Base-by-base conservation (phyloP, 441 rosid species). In the Syzygium syzygioides region DNA sequence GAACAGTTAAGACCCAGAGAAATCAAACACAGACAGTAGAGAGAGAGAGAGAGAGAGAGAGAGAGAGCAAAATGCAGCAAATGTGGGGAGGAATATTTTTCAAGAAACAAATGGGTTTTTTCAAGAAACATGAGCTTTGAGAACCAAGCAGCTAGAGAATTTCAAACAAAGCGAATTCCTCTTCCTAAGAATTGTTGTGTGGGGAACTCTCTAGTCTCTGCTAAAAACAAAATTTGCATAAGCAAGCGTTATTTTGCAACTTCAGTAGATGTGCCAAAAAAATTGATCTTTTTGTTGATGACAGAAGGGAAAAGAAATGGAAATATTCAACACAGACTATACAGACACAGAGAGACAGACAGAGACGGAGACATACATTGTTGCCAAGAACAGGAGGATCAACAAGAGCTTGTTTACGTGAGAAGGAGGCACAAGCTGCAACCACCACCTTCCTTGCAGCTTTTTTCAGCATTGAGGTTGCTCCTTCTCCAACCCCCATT, bases 391-490 rank as follows among this genome's bases (percentile, higher is more conserved):
- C 64, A 18, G 87, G 79, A 59, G 89, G 87, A 48, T 71, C 90
- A 79, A 86, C 93, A 60, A 93, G 85, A 86, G 93, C 84, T 88
- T 89, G 88, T 41, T 86, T 89, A 55, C 90, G 89, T 87, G 96
- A 93, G 93, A 95, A 95, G 89, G 96, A 94, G 86, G 94, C 95
- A 52, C 96, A 96, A 32, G 96, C 99, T 87, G 95, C 96, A 17
- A 93, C 91, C 87, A 93, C 94, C 92, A 95, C 92, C 91, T 92
- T 93, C 90, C 88, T 92, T 14, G 97, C 95, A 37, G 95, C 98
- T 87, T 89, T 95, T 90, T 91, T 95, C 37, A 96, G 93, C 93
- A 92, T 94, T 53, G 93, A 92, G 84, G 95, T 89, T 54, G 94
- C 91, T 87, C 91, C 91, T 79, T 79, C 84, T 80, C 92, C 92